phyloP scores from a whole-genome alignment of 1,139 yeast species.

The Yamadazyma aaseri region DNA sequence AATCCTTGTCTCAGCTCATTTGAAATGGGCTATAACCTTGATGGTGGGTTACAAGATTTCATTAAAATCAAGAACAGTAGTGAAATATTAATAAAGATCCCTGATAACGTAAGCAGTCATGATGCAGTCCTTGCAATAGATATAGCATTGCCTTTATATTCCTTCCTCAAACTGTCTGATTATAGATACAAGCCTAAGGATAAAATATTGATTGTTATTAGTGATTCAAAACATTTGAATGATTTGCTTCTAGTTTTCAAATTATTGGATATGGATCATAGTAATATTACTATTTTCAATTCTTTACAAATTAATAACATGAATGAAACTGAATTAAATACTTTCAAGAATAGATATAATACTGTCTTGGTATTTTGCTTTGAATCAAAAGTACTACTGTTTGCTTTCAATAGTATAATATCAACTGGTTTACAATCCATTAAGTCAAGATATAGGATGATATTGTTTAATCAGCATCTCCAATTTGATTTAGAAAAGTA shows the following conservation, averaged over 20 bases:
- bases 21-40: slow-evolving; percentile 35
- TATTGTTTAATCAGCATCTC: slow-evolving; percentile 15
- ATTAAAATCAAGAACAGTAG: slow-evolving; percentile 27
- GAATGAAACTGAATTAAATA: slow-evolving; percentile 12
- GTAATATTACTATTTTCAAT: slow-evolving; percentile 30
- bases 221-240: slow-evolving; percentile 32
- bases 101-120: slow-evolving; percentile 34
- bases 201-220: slow-evolving; percentile 28
- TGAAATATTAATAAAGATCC: slow-evolving; percentile 27
- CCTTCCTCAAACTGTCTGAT: slow-evolving; percentile 19
- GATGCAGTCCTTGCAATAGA: slow-evolving; percentile 38
- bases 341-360: slow-evolving; percentile 22
- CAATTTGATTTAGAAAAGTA: slow-evolving; percentile 11
- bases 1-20: slow-evolving; percentile 24
- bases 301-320: slow-evolving; percentile 14
- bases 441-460: slow-evolving; percentile 25
- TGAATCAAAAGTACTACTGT: slow-evolving; percentile 18
- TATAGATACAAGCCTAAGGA: slow-evolving; percentile 10
- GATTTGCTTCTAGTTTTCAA: slow-evolving; percentile 36
- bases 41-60: slow-evolving; percentile 44
- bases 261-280: slow-evolving; percentile 28
- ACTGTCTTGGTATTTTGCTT: slow-evolving; percentile 22
- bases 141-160: slow-evolving; percentile 36
- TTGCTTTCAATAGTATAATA: slow-evolving; percentile 22
- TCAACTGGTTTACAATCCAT: slow-evolving; percentile 32